Evolutionary conservation across 179 eudicot genomes (phyloP).

Genomic region (Actinidia chinensis): DNA sequence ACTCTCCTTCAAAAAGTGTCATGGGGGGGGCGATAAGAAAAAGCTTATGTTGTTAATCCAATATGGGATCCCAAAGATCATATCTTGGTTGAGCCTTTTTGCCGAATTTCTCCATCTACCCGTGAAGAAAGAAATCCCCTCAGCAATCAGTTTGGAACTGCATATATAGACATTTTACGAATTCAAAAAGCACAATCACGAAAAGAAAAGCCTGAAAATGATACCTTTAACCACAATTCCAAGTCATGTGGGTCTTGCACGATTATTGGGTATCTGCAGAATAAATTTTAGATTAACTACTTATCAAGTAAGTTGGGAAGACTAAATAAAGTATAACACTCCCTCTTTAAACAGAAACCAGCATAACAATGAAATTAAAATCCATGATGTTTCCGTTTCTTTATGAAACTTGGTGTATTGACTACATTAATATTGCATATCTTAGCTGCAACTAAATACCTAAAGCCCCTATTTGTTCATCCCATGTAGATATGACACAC

Average conservation of each 20-base stretch:
- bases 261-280: slow-evolving; percentile 57
- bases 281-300: slow-evolving; percentile 1
- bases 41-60: slow-evolving; percentile 92
- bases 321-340: background rate
- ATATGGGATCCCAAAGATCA: slow-evolving; percentile 89
- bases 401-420: background rate
- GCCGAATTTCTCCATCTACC: slow-evolving; percentile 91
- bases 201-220: background rate
- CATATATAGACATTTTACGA: background rate
- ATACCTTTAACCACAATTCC: slow-evolving; percentile 94
- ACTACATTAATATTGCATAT: background rate
- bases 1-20: slow-evolving; percentile 98
- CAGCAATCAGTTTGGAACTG: slow-evolving; percentile 12
- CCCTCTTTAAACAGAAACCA: background rate
- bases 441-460: background rate
- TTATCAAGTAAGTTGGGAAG: background rate
- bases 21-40: no score
- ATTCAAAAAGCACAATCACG: slow-evolving; percentile 1
- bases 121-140: slow-evolving; percentile 24
- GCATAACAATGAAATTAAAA: background rate
- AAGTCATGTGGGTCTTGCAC: slow-evolving; percentile 89
- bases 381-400: background rate
- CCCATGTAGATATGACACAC: background rate
- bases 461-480: background rate
- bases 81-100: slow-evolving; percentile 88